Conservation (phyloP, 2,329 filamentous ascomycete species). For the Boeremia exigua region DNA sequence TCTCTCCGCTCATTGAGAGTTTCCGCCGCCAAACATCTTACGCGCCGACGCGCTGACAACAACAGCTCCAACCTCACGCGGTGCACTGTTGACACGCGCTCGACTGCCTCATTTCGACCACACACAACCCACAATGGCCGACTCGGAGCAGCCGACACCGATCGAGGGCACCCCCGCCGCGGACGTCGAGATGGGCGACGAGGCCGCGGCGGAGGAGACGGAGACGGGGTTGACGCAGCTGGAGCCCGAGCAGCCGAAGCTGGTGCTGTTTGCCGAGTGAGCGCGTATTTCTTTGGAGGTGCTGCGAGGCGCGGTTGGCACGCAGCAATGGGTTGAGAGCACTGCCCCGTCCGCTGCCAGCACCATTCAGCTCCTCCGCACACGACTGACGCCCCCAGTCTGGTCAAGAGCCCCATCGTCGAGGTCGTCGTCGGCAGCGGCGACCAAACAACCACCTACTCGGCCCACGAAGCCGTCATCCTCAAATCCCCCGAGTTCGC, state of each 20-base stretch:
- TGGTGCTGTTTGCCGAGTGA: slow-evolving; percentile 56
- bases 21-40: not conserved
- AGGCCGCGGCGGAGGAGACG: slow-evolving; percentile 24
- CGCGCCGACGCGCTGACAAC: not conserved
- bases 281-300: slow-evolving; percentile 14
- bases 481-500: slow-evolving; percentile 76
- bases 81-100: not conserved
- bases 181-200: slow-evolving; percentile 59
- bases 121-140: slow-evolving; percentile 32
- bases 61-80: not conserved
- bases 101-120: not conserved
- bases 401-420: slow-evolving; percentile 57
- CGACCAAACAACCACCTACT: slow-evolving; percentile 67
- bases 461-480: slow-evolving; percentile 81
- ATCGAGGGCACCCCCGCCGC: slow-evolving; percentile 41
- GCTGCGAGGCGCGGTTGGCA: not conserved
- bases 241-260: slow-evolving; percentile 50
- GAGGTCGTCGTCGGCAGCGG: slow-evolving; percentile 57
- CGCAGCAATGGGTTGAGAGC: not conserved
- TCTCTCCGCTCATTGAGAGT: not conserved
- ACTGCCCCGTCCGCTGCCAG: not conserved
- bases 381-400: slow-evolving; percentile 38
- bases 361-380: no score
- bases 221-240: slow-evolving; percentile 51
- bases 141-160: slow-evolving; percentile 37